phyloP scores from a whole-genome alignment of 1,139 yeast genomes.

The Scheffersomyces cryptocercus region DNA sequence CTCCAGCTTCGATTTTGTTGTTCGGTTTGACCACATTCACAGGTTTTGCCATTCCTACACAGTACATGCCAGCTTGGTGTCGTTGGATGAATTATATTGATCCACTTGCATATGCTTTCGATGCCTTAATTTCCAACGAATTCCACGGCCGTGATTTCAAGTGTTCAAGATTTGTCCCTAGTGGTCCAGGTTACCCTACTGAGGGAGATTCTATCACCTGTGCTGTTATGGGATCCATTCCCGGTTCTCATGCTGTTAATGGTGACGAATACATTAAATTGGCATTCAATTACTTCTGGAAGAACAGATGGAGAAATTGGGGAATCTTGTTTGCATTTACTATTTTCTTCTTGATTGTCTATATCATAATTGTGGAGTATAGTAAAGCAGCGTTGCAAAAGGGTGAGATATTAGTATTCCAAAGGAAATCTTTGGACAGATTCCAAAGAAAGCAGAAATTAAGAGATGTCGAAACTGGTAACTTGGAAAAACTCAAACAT shows the following conservation, averaged over 20 bases:
- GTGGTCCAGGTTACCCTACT: constrained; percentile 21
- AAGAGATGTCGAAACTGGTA: constrained; percentile 2
- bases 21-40: constrained; percentile 56
- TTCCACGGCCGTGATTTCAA: constrained; percentile 41
- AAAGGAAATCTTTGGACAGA: constrained; percentile 23
- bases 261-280: constrained; percentile 45
- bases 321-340: constrained; percentile 49
- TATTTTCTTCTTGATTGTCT: constrained; percentile 32
- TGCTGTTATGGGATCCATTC: constrained; percentile 33
- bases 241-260: constrained; percentile 38
- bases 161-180: constrained; percentile 34
- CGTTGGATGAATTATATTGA: constrained; percentile 61
- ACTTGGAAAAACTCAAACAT: constrained; percentile 1
- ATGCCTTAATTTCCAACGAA: constrained; percentile 56
- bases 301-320: constrained; percentile 52
- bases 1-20: constrained; percentile 59
- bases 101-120: constrained; percentile 60
- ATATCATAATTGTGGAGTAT: constrained; percentile 37
- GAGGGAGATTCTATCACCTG: constrained; percentile 8
- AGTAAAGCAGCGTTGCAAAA: constrained; percentile 38
- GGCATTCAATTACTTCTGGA: constrained; percentile 36
- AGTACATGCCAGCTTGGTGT: constrained; percentile 63
- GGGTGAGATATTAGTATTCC: constrained; percentile 43
- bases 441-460: constrained; percentile 12
- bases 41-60: constrained; percentile 60